Evolutionary conservation across 2,329 filamentous ascomycete genomes (phyloP).

Genomic region (Phaeophleospora eucalypticola): DNA sequence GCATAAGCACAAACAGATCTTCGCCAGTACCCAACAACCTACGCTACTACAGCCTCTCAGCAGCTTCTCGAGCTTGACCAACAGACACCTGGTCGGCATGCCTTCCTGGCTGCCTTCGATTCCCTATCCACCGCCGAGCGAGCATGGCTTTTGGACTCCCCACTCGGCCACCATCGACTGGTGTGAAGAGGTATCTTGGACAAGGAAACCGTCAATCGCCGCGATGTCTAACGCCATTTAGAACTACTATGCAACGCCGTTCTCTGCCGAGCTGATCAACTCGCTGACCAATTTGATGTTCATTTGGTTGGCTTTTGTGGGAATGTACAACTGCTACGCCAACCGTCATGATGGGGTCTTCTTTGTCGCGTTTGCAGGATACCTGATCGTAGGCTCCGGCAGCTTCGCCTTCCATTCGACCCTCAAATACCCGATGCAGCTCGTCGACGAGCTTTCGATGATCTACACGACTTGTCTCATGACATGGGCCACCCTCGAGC

Average conservation of each 20-base stretch:
- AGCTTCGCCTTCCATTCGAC: slow-evolving; percentile 63
- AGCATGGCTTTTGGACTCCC: slow-evolving; percentile 54
- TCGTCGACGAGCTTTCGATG: slow-evolving; percentile 67
- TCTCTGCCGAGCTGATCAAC: slow-evolving; percentile 73
- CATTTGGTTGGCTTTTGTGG: slow-evolving; percentile 70
- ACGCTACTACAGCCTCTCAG: too few relatives aligned
- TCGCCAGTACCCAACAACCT: too few relatives aligned
- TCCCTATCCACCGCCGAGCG: slow-evolving; percentile 28
- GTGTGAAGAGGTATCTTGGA: slow-evolving; percentile 65
- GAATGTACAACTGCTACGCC: slow-evolving; percentile 66
- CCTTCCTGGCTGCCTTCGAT: slow-evolving; percentile 27
- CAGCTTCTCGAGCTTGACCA: background rate
- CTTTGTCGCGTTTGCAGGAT: slow-evolving; percentile 60
- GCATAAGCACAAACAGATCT: too few relatives aligned
- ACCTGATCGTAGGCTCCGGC: slow-evolving; percentile 57
- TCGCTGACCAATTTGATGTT: slow-evolving; percentile 80
- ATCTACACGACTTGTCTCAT: slow-evolving; percentile 69
- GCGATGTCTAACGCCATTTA: slow-evolving; percentile 35
- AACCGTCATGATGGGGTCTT: slow-evolving; percentile 75
- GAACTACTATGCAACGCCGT: slow-evolving; percentile 72
- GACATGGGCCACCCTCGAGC: slow-evolving; percentile 71
- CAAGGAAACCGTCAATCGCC: background rate
- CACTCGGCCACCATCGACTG: slow-evolving; percentile 72
- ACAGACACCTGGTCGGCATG: slow-evolving; percentile 4
- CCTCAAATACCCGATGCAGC: slow-evolving; percentile 66